Conservation (phyloP, 2,329 filamentous ascomycete species). For the Beauveria brongniartii region DNA sequence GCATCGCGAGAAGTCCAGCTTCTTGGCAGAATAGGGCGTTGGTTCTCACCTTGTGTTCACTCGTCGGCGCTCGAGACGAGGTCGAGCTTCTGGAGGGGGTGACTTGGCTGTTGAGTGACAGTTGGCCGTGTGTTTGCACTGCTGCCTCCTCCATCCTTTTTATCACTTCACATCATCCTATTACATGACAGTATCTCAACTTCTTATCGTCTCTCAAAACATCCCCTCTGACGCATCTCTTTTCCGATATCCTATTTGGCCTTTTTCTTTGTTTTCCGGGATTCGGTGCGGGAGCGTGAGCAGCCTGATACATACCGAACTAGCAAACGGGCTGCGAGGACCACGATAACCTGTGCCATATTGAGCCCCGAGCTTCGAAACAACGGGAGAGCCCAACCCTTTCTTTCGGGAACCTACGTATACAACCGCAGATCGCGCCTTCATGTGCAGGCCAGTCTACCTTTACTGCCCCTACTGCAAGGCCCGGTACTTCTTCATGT, state of each 20-base stretch:
- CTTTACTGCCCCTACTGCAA: not conserved
- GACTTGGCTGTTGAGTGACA: not conserved
- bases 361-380: not conserved
- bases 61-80: no score
- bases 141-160: not conserved
- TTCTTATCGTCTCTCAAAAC: not conserved
- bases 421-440: not conserved
- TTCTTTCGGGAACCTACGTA: no score
- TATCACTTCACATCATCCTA: not conserved
- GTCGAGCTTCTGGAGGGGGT: not conserved
- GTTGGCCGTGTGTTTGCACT: not conserved
- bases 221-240: not conserved
- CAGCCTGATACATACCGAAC: not conserved
- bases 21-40: not conserved
- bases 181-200: not conserved
- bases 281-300: not conserved
- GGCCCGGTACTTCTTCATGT: slow-evolving; percentile 2
- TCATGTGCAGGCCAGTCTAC: slow-evolving; percentile 1
- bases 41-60: not conserved
- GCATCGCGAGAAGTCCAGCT: not conserved
- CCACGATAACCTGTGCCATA: not conserved
- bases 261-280: not conserved
- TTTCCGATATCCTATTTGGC: not conserved
- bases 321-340: not conserved
- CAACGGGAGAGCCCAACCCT: no score